These are phyloP conservation scores for Cyanophora paradoxa DNA, from an alignment of 78 protist species.

Conservation along the genomic window DNA sequence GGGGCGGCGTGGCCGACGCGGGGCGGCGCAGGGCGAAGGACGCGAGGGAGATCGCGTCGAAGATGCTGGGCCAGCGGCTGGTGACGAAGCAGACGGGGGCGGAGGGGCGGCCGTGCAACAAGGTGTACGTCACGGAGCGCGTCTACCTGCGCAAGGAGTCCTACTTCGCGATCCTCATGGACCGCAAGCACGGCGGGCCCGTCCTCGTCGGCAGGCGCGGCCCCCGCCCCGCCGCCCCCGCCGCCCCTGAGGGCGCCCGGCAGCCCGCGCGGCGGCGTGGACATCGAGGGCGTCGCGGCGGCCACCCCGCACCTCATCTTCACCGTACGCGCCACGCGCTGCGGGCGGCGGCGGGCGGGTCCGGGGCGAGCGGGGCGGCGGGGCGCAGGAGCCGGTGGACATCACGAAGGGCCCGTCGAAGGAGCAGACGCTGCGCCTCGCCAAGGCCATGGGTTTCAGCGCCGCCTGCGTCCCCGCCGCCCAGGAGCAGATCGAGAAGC, in stretches of 20 bases:
- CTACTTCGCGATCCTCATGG: slow-evolving; percentile 95
- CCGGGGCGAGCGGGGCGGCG: too few relatives aligned
- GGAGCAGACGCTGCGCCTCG: slow-evolving; percentile 55
- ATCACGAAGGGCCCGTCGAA: slow-evolving; percentile 62
- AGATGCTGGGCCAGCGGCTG: slow-evolving; percentile 88
- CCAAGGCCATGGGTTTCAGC: slow-evolving; percentile 47
- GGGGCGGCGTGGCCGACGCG: too few relatives aligned
- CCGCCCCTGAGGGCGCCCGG: too few relatives aligned
- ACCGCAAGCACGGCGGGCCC: slow-evolving; percentile 64
- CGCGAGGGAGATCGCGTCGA: slow-evolving; percentile 43
- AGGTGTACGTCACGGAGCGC: slow-evolving; percentile 40
- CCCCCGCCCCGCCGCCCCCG: slow-evolving; percentile 3
- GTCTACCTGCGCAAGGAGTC: slow-evolving; percentile 56
- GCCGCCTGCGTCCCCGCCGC: slow-evolving; percentile 13
- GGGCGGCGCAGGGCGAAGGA: slow-evolving; percentile 21
- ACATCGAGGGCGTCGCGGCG: slow-evolving; percentile 77
- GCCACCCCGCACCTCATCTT: slow-evolving; percentile 34
- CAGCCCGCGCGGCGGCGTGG: slow-evolving; percentile 94
- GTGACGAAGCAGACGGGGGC: slow-evolving; percentile 79
- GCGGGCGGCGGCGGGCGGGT: too few relatives aligned
- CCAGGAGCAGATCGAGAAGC: slow-evolving; percentile 12
- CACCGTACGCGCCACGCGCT: too few relatives aligned
- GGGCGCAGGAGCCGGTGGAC: slow-evolving; percentile 73
- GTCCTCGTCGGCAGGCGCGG: slow-evolving; percentile 26
- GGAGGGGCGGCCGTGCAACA: slow-evolving; percentile 30